A percentile compares a stretch with the other conserved stretches of the same genome.
Evolutionary conservation across 306 rosid genomes (phyloP).

Genomic region (Quercus engelmannii): DNA sequence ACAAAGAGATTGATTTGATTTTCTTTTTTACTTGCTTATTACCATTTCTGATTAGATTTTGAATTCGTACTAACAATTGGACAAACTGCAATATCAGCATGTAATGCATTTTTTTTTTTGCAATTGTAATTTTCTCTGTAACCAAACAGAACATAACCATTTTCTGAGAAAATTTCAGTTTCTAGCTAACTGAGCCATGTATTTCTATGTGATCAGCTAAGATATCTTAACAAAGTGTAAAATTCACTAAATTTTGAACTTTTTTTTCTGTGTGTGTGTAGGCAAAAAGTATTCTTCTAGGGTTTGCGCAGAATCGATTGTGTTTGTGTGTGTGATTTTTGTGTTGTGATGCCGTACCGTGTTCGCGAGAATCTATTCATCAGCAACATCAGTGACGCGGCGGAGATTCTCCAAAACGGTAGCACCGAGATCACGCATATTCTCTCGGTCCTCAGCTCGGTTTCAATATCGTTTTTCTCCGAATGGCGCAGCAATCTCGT

Average conservation of each 20-base stretch:
- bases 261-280: background rate
- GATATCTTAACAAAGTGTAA: background rate
- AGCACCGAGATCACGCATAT: conserved; percentile 55
- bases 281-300: background rate
- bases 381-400: conserved; percentile 77
- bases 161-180: background rate
- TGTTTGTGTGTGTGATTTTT: background rate
- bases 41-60: no score
- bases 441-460: conserved; percentile 81
- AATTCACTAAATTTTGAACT: background rate
- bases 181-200: background rate
- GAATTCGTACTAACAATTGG: no score
- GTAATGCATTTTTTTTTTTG: background rate
- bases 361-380: conserved; percentile 82
- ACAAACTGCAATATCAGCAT: background rate
- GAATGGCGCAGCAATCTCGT: conserved; percentile 57
- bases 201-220: background rate
- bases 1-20: background rate
- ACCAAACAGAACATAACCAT: background rate
- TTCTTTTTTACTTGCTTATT: background rate
- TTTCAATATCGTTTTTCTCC: conserved; percentile 72
- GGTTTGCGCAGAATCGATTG: background rate
- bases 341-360: conserved; percentile 60
- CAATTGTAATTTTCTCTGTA: background rate
- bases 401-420: conserved; percentile 58